phyloP scores from a whole-genome alignment of 768 basidiomycete species.

The Panus rudis region DNA sequence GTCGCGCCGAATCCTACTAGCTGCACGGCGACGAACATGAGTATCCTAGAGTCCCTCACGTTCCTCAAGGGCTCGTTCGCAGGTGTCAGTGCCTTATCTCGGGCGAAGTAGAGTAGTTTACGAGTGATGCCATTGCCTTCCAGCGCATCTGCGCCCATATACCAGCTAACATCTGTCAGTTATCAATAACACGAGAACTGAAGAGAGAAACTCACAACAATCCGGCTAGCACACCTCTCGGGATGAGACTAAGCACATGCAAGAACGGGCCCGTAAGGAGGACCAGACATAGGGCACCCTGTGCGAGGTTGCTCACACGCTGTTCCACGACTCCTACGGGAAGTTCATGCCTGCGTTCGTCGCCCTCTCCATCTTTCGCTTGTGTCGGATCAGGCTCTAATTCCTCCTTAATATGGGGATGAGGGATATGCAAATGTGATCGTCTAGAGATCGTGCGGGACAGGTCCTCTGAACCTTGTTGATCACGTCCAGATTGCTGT shows the following conservation, averaged over 20 bases:
- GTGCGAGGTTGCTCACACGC: slow-evolving; percentile 84
- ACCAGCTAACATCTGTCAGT: slow-evolving; percentile 68
- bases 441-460: not conserved
- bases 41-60: slow-evolving; percentile 68
- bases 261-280: slow-evolving; percentile 79
- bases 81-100: slow-evolving; percentile 59
- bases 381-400: slow-evolving; percentile 22
- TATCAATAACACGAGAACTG: not conserved
- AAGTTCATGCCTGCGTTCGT: slow-evolving; percentile 34
- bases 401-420: slow-evolving; percentile 11
- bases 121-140: slow-evolving; percentile 75
- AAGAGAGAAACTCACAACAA: slow-evolving; percentile 54
- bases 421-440: slow-evolving; percentile 8
- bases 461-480: slow-evolving; percentile 2
- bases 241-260: slow-evolving; percentile 72
- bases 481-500: slow-evolving; percentile 2
- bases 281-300: slow-evolving; percentile 73
- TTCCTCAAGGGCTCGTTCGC: slow-evolving; percentile 61
- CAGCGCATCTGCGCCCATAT: slow-evolving; percentile 84
- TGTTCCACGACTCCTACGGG: slow-evolving; percentile 83
- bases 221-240: slow-evolving; percentile 77
- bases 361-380: slow-evolving; percentile 16
- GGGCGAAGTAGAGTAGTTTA: slow-evolving; percentile 73
- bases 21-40: slow-evolving; percentile 69
- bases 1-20: slow-evolving; percentile 81